Evolutionary conservation across 306 rosid species (phyloP), one percentile per base, ranked within the genome.

Genomic region (Gleditsia sinensis): DNA sequence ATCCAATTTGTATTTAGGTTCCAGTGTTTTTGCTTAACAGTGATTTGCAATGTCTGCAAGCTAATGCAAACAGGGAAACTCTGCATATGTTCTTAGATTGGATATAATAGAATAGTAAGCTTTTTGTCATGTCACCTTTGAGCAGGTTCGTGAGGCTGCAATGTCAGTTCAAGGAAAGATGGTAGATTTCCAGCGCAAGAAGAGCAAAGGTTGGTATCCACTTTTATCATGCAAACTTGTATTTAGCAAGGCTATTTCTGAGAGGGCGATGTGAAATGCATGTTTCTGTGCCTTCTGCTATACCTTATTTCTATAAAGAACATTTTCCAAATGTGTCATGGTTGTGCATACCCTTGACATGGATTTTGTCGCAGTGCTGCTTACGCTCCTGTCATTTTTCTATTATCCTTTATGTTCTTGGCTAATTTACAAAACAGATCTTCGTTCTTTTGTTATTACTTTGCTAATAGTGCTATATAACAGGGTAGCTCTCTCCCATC

Each of bases 181-280:
- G 73, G 99, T 95, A 75, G 99, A 95, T 85, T 75, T 74, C 72
- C 99, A 95, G 86, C 99, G 99, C 32, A 95, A 86, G 88, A 95
- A 89, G 83, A 90, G 96, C 78, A 95, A 87, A 92, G 97, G 99
- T 94, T 63, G 53, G 88, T 82, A 20, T 67, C 48, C 65, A n/a
- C 54, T 74, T 49, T n/a, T 51, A 27, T 27, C 70, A 13, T 33
- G 24, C 60, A 67, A 42, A 39, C 30, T 69, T 39, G 51, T 64
- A 36, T 69, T 20, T 40, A 42, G 66, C 42, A 3, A 37, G 39
- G 55, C 67, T 39, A 46, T 20, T 51, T 45, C 1, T 36, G 66
- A 12, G 48, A 28, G 51, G 25, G 12, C 46, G 69, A 40, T 48
- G 67, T 54, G 34, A 36, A 69, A 17, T 48, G 64, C 77, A 50